phyloP scores from a whole-genome alignment of 345 rosid species.

The Citropsis articulata region DNA sequence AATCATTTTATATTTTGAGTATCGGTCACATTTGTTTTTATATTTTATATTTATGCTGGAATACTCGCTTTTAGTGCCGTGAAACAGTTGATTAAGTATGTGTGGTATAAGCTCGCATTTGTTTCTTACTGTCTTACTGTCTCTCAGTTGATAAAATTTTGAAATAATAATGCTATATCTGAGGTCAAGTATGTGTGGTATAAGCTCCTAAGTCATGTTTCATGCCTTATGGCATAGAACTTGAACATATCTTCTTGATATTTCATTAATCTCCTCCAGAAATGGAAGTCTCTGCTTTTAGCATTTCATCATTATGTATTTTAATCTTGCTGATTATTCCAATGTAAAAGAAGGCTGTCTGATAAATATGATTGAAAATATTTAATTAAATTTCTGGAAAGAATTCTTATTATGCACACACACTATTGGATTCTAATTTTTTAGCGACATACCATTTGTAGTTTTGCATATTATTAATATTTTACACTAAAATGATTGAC shows the following conservation, averaged over 20 bases:
- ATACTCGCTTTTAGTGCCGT: background rate
- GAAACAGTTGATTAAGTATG: background rate
- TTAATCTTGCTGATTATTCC: background rate
- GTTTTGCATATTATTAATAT: background rate
- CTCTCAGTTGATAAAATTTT: background rate
- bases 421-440: background rate
- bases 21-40: no score
- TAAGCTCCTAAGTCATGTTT: background rate
- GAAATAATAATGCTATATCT: background rate
- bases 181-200: background rate
- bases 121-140: background rate
- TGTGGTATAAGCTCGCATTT: no score
- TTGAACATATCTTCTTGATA: background rate
- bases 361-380: background rate
- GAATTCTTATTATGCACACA: background rate
- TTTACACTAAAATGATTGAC: background rate
- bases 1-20: no score
- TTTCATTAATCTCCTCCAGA: background rate
- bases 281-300: background rate
- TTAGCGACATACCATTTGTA: background rate
- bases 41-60: no score
- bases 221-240: background rate
- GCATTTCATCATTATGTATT: background rate
- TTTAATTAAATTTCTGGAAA: background rate
- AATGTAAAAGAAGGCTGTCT: background rate